Conservation (phyloP, 768 basidiomycete species). For the Mycena haematopus region DNA sequence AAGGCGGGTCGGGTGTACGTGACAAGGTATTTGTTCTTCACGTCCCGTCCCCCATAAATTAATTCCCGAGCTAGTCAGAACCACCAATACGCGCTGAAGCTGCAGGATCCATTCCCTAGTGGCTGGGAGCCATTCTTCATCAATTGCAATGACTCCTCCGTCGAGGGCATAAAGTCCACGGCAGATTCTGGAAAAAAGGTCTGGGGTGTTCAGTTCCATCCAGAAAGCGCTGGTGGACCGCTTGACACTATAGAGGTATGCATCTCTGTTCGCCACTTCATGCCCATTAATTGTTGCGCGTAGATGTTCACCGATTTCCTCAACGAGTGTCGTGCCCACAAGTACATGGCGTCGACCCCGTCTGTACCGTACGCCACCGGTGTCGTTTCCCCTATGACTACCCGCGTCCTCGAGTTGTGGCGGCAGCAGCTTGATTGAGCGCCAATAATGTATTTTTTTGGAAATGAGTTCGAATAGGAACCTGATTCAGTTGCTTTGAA, state of each 20-base stretch:
- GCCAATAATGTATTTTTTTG: slow-evolving; percentile 4
- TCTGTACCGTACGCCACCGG: slow-evolving; percentile 33
- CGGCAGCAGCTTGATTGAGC: slow-evolving; percentile 36
- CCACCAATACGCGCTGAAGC: slow-evolving; percentile 95
- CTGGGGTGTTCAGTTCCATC: slow-evolving; percentile 99
- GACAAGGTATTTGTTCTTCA: slow-evolving; percentile 65
- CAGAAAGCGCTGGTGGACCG: slow-evolving; percentile 97
- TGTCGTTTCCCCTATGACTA: slow-evolving; percentile 30
- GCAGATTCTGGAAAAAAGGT: slow-evolving; percentile 85
- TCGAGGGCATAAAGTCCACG: slow-evolving; percentile 98
- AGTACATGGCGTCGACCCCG: slow-evolving; percentile 39
- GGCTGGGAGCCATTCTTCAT: slow-evolving; percentile 99
- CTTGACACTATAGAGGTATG: slow-evolving; percentile 95
- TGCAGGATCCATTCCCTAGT: slow-evolving; percentile 93
- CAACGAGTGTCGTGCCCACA: slow-evolving; percentile 73
- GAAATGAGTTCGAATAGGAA: neutral
- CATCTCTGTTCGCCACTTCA: slow-evolving; percentile 14
- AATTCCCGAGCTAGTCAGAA: slow-evolving; percentile 69
- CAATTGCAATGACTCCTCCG: slow-evolving; percentile 98
- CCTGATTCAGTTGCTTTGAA: no score
- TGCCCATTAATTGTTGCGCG: neutral
- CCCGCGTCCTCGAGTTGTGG: slow-evolving; percentile 37
- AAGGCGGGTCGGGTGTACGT: slow-evolving; percentile 97
- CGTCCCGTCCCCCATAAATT: slow-evolving; percentile 9
- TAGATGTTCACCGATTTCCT: slow-evolving; percentile 97